Conservation (phyloP, 2,329 filamentous ascomycete genomes). For the Paracoccidioides brasiliensis region DNA sequence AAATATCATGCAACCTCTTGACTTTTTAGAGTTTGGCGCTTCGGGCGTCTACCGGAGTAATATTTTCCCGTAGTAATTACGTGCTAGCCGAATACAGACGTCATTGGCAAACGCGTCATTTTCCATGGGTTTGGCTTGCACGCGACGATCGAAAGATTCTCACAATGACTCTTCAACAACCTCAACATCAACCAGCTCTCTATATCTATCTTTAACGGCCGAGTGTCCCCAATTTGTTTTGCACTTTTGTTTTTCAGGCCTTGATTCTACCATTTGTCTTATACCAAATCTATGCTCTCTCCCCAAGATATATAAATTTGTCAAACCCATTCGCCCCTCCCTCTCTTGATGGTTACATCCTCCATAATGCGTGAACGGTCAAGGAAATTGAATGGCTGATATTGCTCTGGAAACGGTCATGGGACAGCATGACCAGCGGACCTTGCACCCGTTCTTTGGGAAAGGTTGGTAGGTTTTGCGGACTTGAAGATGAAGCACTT, state of each 20-base stretch:
- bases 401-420: conserved; percentile 20
- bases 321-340: no score
- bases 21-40: not conserved
- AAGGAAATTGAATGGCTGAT: not conserved
- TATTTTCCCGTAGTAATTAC: not conserved
- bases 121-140: not conserved
- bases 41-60: not conserved
- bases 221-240: no score
- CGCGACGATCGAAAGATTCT: not conserved
- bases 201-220: no score
- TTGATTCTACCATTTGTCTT: no score
- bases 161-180: no score
- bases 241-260: no score
- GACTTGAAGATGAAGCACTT: not conserved
- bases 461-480: conserved; percentile 20
- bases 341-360: not conserved
- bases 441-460: conserved; percentile 30
- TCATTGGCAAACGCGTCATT: not conserved
- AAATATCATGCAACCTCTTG: not conserved
- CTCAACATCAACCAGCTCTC: no score
- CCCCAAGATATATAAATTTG: not conserved
- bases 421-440: conserved; percentile 26
- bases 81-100: conserved; percentile 4
- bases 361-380: not conserved
- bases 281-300: not conserved